Base-by-base conservation (phyloP, 148 eudicot genomes). In the Heliosperma pusillum region DNA sequence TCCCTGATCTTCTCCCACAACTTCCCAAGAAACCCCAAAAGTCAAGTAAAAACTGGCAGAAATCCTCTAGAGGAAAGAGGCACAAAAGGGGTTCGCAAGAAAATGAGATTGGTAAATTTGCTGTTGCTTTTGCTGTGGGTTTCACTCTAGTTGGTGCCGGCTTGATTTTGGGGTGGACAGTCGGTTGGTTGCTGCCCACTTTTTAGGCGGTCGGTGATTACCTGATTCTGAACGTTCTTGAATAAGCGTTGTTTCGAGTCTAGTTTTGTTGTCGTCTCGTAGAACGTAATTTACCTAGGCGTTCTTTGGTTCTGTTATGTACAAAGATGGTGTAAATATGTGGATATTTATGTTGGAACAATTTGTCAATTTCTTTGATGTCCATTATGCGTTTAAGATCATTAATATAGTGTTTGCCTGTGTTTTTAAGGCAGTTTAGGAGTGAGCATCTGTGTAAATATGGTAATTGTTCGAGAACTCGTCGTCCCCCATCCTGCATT, bases 111-210 rank as follows among this genome's bases (percentile, higher is more conserved):
- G 80, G 93, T 76, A 89, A 79, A 84, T 88, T 83, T 52, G 83
- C 89, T 7, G 88, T 89, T 77, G 94, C 87, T 77, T 85, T 89
- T 63, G 98, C 97, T 3, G 73, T 93, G 71, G 97, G 98, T 9
- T 83, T 91, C 78, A 82, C 94, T 72, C 89, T 93, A 27, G 91
- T 91, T 79, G 91, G 98, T 29, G 97, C 97, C 0, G 98, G 98
- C 21, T 87, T 93, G 88, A 80, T 93, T 25, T 73, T 93, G 70
- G 98, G 98, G n/a, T 93, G 98, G 98, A 91, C 97, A 0, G 83
- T 85, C 27, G 97, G 91, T 20, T 91, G 94, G 97, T 77, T 93
- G 89, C 76, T 90, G 15, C 88, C 93, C 0, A 65, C 82, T 56
- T 81, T 85, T 33, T 89, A 81, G 73, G 27, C 30, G 19, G 42